Evolutionary conservation across 352 stramenopile genomes (phyloP).

Genomic region (Phytophthora brassicae): DNA sequence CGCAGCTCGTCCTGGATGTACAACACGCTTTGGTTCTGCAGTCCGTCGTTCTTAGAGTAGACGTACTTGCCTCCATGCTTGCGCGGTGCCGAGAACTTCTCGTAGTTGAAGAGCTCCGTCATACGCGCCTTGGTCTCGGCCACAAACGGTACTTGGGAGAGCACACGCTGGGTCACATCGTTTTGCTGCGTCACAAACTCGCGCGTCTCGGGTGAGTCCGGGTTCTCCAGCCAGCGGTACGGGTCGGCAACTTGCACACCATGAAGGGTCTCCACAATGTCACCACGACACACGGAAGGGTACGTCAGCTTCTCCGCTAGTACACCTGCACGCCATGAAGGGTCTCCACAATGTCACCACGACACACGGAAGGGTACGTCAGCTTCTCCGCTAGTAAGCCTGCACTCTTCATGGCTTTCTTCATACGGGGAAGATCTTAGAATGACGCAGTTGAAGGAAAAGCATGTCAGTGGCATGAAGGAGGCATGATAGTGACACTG

Average conservation of each 20-base stretch:
- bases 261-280: conserved; percentile 64
- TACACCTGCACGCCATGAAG: conserved; percentile 61
- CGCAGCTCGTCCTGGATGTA: conserved; percentile 84
- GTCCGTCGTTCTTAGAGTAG: conserved; percentile 86
- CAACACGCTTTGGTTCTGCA: conserved; percentile 88
- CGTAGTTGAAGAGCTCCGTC: conserved; percentile 88
- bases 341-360: conserved; percentile 51
- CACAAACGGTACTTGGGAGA: conserved; percentile 66
- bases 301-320: conserved; percentile 54
- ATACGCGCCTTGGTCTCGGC: conserved; percentile 73
- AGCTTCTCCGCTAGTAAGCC: conserved; percentile 33
- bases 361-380: conserved; percentile 55
- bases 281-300: conserved; percentile 46
- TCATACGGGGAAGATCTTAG: conserved; percentile 29
- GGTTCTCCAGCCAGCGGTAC: conserved; percentile 82
- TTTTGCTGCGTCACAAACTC: conserved; percentile 82
- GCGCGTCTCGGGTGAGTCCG: conserved; percentile 77
- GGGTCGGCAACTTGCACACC: conserved; percentile 58
- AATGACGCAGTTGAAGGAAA: conserved; percentile 8
- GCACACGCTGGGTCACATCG: conserved; percentile 62
- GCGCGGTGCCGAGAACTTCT: conserved; percentile 80
- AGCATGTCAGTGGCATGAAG: not conserved
- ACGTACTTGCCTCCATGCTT: conserved; percentile 83
- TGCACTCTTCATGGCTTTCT: conserved; percentile 32
- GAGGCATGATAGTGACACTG: not conserved